A percentile compares a stretch with the other conserved stretches of the same genome.
Evolutionary conservation across 495 filamentous ascomycete genomes (phyloP).

Genomic region (Umbilicaria muhlenbergii): DNA sequence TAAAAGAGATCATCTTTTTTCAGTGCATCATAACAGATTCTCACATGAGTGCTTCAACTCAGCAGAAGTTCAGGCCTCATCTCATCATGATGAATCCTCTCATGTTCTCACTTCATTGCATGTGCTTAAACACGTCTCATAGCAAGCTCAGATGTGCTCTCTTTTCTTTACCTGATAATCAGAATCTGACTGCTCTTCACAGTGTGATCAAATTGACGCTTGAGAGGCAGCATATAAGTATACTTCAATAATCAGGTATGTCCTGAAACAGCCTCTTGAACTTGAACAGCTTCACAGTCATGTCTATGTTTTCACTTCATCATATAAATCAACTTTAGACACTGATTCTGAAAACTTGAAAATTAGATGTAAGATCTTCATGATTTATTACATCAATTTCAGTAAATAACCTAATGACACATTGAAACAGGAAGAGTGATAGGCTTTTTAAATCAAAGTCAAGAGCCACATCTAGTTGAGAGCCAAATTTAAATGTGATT

Average conservation of each 20-base stretch:
- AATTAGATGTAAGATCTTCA: no score
- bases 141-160: conserved; percentile 5
- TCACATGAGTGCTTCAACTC: conserved; percentile 2
- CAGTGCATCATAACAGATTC: background rate
- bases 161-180: conserved; percentile 2
- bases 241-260: background rate
- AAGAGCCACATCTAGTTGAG: no score
- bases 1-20: conserved; percentile 1
- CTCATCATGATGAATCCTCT: conserved; percentile 1
- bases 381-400: no score
- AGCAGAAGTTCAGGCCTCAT: conserved; percentile 1
- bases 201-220: background rate
- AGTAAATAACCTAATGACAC: no score
- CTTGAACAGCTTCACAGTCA: background rate
- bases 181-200: background rate
- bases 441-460: no score
- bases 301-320: no score
- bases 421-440: no score
- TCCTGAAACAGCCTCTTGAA: background rate
- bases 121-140: conserved; percentile 2
- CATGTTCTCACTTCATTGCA: background rate
- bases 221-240: background rate
- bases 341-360: background rate
- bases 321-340: no score
- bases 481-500: no score